These are phyloP conservation scores for Phyllosticta citriasiana DNA, from an alignment of 2,329 filamentous ascomycete species.

Conservation along the genomic window DNA sequence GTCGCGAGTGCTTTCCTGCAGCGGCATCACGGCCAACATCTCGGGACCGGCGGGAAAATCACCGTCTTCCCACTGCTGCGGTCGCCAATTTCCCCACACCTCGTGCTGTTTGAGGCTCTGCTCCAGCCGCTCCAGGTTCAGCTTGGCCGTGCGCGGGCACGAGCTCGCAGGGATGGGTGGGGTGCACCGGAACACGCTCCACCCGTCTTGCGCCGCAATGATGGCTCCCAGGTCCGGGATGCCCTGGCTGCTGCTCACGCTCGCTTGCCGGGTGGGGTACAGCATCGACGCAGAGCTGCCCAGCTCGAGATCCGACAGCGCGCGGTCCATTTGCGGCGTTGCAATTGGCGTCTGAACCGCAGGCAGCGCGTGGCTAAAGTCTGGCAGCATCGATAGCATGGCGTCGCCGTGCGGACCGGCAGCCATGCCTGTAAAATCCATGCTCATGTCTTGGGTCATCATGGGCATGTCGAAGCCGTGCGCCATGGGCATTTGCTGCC, in stretches of 20 bases:
- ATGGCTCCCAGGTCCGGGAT: slow-evolving; percentile 38
- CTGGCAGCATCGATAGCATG: slow-evolving; percentile 37
- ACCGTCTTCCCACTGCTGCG: slow-evolving; percentile 36
- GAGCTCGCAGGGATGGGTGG: slow-evolving; percentile 38
- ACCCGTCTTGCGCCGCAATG: slow-evolving; percentile 41
- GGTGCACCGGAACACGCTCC: slow-evolving; percentile 44
- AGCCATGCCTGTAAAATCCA: slow-evolving; percentile 33
- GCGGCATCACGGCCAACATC: slow-evolving; percentile 36
- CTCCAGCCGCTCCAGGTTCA: slow-evolving; percentile 43
- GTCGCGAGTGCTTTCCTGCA: slow-evolving; percentile 51
- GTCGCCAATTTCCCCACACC: slow-evolving; percentile 42
- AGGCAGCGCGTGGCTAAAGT: slow-evolving; percentile 30
- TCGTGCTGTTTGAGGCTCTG: slow-evolving; percentile 42
- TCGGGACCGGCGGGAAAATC: slow-evolving; percentile 36
- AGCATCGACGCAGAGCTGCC: slow-evolving; percentile 33
- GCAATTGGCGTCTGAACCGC: slow-evolving; percentile 37
- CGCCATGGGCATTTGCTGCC: slow-evolving; percentile 37
- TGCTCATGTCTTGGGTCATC: slow-evolving; percentile 35
- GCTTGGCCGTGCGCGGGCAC: slow-evolving; percentile 40
- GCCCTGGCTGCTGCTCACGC: slow-evolving; percentile 24
- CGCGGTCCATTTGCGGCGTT: slow-evolving; percentile 37
- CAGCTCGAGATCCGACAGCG: slow-evolving; percentile 38
- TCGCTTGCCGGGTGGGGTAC: slow-evolving; percentile 31
- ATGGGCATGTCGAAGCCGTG: slow-evolving; percentile 36
- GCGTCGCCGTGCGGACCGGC: slow-evolving; percentile 24